Evolutionary conservation across 208 protist genomes (phyloP), one percentile per base, ranked within the genome.

Genomic region (Trypanosoma conorhini): DNA sequence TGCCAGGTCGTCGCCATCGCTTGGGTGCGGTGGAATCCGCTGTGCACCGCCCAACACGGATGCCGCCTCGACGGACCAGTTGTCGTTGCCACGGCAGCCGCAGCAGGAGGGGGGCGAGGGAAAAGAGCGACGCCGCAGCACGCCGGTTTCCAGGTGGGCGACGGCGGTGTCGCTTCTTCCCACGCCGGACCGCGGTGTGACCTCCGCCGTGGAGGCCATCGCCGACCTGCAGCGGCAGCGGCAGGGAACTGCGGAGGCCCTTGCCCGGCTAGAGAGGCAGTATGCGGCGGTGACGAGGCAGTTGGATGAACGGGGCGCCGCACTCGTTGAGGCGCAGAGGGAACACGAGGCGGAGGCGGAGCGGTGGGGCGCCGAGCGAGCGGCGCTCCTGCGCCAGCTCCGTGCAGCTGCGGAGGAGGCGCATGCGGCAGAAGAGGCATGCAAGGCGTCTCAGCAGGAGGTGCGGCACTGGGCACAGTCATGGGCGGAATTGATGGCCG

Each of bases 181-280:
- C 64, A 22, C 74, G 74, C 40, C 58, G 22, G 72, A 83, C 51
- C 65, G 69, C 38, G 40, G 38, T 19, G 22, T 13, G 21, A 30
- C n/a, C 40, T 46, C 82, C 10, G 85, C 85, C 30, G 85, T 90
- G 4, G 75, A 77, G 7, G 85, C 85, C 0, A 61, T 90, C 33
- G 85, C 85, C 13, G 79, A 90, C 30, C 57, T 90, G 26, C 85
- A 90, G 70, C 80, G 74, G 35, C 76, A 77, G 17, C 77, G 52
- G 5, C 42, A 68, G 24, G 52, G 57, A 10, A 50, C 59, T 42
- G 42, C 63, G 24, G 61, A 68, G 19, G 67, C 38, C 24, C 26
- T 79, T 15, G 21, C 66, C 7, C 35, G 56, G 38, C 40, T 62
- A 22, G 40, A 70, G 26, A 28, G 28, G 19, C 33, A 28, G 48